Conservation (phyloP, 2,329 filamentous ascomycete genomes). For the Aspergillus floridensis region DNA sequence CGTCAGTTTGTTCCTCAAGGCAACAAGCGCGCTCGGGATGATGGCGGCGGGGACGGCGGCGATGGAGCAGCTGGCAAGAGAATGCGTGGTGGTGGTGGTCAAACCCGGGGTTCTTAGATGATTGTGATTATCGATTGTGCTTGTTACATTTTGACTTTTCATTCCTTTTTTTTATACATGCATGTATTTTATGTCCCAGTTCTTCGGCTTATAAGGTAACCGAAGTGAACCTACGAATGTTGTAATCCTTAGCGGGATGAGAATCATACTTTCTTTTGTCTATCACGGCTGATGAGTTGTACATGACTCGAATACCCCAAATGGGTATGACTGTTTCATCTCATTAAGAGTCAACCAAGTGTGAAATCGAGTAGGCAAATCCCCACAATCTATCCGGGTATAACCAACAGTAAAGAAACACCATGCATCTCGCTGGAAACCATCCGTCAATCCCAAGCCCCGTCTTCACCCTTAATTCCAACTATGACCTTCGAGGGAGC, state of each 20-base stretch:
- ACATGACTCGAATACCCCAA: no score
- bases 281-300: background rate
- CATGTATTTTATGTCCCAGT: slow-evolving; percentile 21
- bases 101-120: slow-evolving; percentile 28
- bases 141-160: slow-evolving; percentile 1
- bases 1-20: slow-evolving; percentile 57
- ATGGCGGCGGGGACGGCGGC: slow-evolving; percentile 40
- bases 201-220: background rate
- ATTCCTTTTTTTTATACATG: background rate
- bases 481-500: background rate
- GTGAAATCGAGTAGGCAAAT: background rate
- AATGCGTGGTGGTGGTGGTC: slow-evolving; percentile 46
- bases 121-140: background rate
- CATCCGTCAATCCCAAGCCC: background rate
- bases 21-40: slow-evolving; percentile 56
- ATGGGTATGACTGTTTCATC: no score
- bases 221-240: background rate
- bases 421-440: background rate
- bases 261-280: slow-evolving; percentile 4
- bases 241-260: background rate
- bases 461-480: background rate
- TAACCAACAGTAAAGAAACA: background rate
- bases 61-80: slow-evolving; percentile 46
- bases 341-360: no score
- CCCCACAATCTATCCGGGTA: background rate